Evolutionary conservation across 2,329 filamentous ascomycete genomes (phyloP).

Genomic region (Fusarium drepaniforme): DNA sequence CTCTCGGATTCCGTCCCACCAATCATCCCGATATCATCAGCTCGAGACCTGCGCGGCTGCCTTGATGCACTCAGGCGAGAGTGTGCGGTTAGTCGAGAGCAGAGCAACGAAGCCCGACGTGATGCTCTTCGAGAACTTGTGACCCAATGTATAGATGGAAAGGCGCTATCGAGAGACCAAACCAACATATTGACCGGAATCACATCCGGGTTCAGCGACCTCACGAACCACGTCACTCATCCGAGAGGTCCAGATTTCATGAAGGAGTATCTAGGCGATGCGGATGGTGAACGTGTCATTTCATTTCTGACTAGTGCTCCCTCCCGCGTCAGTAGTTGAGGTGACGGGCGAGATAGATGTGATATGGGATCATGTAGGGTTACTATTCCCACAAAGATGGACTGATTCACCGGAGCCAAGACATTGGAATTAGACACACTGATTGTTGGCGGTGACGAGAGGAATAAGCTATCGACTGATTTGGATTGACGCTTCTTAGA

Average conservation of each 20-base stretch:
- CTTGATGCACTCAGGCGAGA: slow-evolving; percentile 55
- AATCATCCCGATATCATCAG: slow-evolving; percentile 56
- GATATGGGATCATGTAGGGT: slow-evolving; percentile 11
- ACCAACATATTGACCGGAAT: slow-evolving; percentile 47
- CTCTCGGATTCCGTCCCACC: slow-evolving; percentile 49
- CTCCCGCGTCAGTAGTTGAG: slow-evolving; percentile 2
- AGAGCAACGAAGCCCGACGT: not conserved
- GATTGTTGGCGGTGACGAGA: slow-evolving; percentile 2
- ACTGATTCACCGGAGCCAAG: not conserved
- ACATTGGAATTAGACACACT: not conserved
- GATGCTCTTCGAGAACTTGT: slow-evolving; percentile 25
- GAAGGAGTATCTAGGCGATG: slow-evolving; percentile 45
- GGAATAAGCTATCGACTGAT: slow-evolving; percentile 7
- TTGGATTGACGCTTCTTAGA: not conserved
- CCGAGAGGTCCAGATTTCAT: slow-evolving; percentile 36
- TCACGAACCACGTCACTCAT: slow-evolving; percentile 40
- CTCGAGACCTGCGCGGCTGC: slow-evolving; percentile 50
- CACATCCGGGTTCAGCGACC: slow-evolving; percentile 40
- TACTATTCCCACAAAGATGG: slow-evolving; percentile 7
- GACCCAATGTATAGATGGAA: slow-evolving; percentile 44
- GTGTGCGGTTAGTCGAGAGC: not conserved
- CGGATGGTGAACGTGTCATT: slow-evolving; percentile 46
- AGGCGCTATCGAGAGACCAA: slow-evolving; percentile 41
- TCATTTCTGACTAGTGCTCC: slow-evolving; percentile 46
- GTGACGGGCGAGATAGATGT: not conserved